Percentiles rank a stretch among this genome's conserved stretches.
Conservation (phyloP, 2,329 filamentous ascomycete species). For the Chrysosporium queenslandicum region DNA sequence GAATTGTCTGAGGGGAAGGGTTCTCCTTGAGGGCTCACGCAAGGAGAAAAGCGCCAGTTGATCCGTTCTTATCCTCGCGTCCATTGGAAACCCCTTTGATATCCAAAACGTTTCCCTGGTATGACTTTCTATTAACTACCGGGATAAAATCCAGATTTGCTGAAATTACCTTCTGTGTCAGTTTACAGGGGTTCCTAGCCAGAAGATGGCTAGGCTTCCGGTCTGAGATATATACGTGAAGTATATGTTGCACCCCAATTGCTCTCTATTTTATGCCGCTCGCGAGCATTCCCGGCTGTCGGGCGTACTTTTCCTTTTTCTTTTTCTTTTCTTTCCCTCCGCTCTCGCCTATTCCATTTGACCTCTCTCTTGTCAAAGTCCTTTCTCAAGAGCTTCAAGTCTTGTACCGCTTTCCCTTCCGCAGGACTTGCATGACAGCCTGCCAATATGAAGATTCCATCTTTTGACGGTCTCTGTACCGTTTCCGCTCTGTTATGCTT, state of each 20-base stretch:
- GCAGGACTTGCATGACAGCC: background rate
- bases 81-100: background rate
- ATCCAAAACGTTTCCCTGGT: background rate
- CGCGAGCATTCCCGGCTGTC: background rate
- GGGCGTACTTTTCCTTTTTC: too few relatives aligned
- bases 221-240: background rate
- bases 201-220: background rate
- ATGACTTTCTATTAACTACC: background rate
- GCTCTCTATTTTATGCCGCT: background rate
- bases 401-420: background rate
- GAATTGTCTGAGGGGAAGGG: background rate
- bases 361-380: background rate
- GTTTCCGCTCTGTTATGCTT: background rate
- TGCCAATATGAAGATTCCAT: background rate
- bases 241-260: background rate
- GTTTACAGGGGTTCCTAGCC: background rate
- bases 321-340: background rate
- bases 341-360: background rate
- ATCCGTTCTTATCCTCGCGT: background rate
- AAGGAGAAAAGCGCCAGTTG: background rate
- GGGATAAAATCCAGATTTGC: conserved; percentile 2
- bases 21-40: background rate
- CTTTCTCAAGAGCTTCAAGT: too few relatives aligned
- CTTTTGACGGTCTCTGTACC: background rate
- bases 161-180: background rate